Evolutionary conservation across 331 rosid species (phyloP).

Genomic region (Quercus tomentella): DNA sequence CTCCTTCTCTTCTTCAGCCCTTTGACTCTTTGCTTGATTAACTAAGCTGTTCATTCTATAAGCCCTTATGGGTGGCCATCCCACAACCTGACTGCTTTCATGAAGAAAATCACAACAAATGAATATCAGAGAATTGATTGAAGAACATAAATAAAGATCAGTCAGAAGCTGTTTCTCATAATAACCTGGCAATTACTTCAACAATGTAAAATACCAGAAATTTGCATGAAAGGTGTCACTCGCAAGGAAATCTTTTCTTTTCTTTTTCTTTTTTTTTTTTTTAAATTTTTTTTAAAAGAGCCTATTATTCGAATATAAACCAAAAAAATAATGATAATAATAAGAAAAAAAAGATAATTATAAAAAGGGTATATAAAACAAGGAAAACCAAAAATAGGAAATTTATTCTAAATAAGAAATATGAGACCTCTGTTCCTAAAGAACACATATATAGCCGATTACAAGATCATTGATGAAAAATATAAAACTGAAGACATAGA

Average conservation of each 20-base stretch:
- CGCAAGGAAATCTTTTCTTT: not conserved
- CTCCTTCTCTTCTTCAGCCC: slow-evolving; percentile 47
- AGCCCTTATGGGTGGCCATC: slow-evolving; percentile 76
- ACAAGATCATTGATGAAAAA: not conserved
- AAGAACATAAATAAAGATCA: not conserved
- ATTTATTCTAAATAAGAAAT: not conserved
- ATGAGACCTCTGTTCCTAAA: not conserved
- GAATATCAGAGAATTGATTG: not conserved
- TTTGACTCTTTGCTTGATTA: slow-evolving; percentile 50
- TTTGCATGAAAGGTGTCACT: not conserved
- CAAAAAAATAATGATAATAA: not conserved
- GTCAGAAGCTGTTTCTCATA: not conserved
- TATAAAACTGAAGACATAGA: not conserved
- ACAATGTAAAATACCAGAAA: not conserved
- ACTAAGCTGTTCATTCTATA: slow-evolving; percentile 61
- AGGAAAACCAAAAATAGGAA: not conserved
- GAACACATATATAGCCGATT: not conserved
- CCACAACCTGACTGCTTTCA: slow-evolving; percentile 67
- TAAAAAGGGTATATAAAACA: not conserved
- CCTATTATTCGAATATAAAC: not conserved
- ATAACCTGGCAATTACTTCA: not conserved
- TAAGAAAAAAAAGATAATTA: not conserved
- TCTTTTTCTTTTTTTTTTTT: no score
- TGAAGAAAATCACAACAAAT: not conserved
- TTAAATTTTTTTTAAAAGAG: no score